Evolutionary conservation across 73 alveolate species (phyloP).

Genomic region (Breviolum minutum): DNA sequence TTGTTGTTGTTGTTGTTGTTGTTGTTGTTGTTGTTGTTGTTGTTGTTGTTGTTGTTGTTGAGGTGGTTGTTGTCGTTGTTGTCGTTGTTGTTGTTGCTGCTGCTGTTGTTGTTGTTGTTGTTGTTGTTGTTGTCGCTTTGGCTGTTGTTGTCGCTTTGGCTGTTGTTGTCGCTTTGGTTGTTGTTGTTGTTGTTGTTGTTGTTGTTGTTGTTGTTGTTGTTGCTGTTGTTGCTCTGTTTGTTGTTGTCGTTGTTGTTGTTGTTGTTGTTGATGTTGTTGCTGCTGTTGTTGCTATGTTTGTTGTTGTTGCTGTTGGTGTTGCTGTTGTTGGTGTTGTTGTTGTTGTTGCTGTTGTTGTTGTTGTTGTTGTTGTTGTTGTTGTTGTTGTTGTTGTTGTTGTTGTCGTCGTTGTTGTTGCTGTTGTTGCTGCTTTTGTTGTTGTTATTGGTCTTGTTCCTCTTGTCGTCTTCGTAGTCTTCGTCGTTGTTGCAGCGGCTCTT

Average conservation of each 20-base stretch:
- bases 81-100: background rate
- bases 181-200: conserved; percentile 20
- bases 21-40: conserved; percentile 16
- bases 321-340: background rate
- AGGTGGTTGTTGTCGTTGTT: background rate
- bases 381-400: too few species aligned
- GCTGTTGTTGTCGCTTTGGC: background rate
- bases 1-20: background rate
- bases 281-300: background rate
- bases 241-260: conserved; percentile 6
- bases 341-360: conserved; percentile 6
- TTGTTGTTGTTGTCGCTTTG: background rate
- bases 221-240: background rate
- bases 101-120: background rate
- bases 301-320: background rate
- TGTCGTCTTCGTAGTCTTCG: too few species aligned
- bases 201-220: conserved; percentile 16
- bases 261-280: background rate
- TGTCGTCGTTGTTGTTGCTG: too few species aligned
- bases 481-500: too few species aligned
- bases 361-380: too few species aligned
- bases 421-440: too few species aligned
- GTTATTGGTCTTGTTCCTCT: too few species aligned
- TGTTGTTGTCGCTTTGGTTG: background rate
- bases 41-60: background rate